Percentiles rank a stretch among this genome's conserved stretches.
Evolutionary conservation across 2,329 filamentous ascomycete species (phyloP).

Genomic region (Ascochyta lentis): DNA sequence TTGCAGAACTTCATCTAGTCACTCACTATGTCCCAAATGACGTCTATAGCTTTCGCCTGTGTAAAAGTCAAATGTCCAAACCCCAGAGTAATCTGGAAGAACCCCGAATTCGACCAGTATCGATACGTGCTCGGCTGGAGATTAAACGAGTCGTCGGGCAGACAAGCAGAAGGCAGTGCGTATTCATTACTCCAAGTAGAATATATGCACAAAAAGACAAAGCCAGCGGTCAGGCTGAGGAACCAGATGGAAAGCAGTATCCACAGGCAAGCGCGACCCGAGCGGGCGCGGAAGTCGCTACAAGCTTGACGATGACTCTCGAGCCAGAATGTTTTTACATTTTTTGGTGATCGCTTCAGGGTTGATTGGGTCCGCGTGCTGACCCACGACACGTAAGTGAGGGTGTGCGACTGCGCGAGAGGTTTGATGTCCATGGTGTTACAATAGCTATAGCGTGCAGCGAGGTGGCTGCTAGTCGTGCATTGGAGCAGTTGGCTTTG

Average conservation of each 20-base stretch:
- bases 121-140: constrained; percentile 8
- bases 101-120: constrained; percentile 23
- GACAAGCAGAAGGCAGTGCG: neutral
- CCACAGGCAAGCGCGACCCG: neutral
- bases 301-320: neutral
- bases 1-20: too few species aligned
- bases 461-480: neutral
- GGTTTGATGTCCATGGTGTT: constrained; percentile 3
- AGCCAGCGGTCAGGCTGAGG: neutral
- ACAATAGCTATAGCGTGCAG: neutral
- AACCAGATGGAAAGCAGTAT: constrained; percentile 1
- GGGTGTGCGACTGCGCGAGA: neutral
- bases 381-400: constrained; percentile 6
- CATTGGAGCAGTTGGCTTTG: neutral
- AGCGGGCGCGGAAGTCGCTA: constrained; percentile 3
- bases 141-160: constrained; percentile 18
- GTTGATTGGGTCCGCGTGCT: neutral
- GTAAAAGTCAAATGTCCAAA: constrained; percentile 22
- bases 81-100: constrained; percentile 31
- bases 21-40: constrained; percentile 32
- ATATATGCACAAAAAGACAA: neutral
- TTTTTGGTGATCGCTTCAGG: neutral
- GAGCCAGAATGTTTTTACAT: constrained; percentile 6
- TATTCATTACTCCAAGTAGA: neutral
- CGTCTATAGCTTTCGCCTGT: constrained; percentile 29